These are phyloP conservation scores for Diaporthe humulicola DNA, from an alignment of 2,329 filamentous ascomycete species.

Conservation along the genomic window DNA sequence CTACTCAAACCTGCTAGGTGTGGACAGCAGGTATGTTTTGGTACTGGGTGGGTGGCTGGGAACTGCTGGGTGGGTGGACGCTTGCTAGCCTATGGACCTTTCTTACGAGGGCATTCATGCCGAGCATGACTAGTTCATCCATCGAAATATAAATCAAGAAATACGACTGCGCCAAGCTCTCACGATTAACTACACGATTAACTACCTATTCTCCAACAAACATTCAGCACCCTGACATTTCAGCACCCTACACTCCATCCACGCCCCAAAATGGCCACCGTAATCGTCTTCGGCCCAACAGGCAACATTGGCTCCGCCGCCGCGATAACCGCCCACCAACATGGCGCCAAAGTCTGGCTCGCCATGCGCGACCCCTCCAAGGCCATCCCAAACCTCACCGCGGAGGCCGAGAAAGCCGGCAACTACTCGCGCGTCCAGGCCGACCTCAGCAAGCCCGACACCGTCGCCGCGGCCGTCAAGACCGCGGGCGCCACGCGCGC, in stretches of 20 bases:
- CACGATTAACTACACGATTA: neutral
- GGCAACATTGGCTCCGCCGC: constrained; percentile 58
- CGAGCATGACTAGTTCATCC: constrained; percentile 5
- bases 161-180: neutral
- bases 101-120: neutral
- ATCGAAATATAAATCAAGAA: neutral
- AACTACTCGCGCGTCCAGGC: constrained; percentile 47
- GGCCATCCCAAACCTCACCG: constrained; percentile 48
- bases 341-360: constrained; percentile 53
- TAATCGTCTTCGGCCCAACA: constrained; percentile 63
- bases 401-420: constrained; percentile 30
- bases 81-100: constrained; percentile 7
- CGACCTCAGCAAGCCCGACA: constrained; percentile 58
- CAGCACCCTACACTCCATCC: neutral
- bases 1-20: neutral
- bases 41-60: constrained; percentile 3
- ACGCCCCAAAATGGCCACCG: constrained; percentile 40
- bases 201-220: constrained; percentile 1
- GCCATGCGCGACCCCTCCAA: constrained; percentile 50
- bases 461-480: constrained; percentile 55
- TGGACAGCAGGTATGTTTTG: neutral
- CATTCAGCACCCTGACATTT: neutral
- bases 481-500: constrained; percentile 58
- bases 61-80: neutral
- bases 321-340: constrained; percentile 53